Conservation (phyloP, 139 green algal genomes). For the Astrephomene gubernaculifera region DNA sequence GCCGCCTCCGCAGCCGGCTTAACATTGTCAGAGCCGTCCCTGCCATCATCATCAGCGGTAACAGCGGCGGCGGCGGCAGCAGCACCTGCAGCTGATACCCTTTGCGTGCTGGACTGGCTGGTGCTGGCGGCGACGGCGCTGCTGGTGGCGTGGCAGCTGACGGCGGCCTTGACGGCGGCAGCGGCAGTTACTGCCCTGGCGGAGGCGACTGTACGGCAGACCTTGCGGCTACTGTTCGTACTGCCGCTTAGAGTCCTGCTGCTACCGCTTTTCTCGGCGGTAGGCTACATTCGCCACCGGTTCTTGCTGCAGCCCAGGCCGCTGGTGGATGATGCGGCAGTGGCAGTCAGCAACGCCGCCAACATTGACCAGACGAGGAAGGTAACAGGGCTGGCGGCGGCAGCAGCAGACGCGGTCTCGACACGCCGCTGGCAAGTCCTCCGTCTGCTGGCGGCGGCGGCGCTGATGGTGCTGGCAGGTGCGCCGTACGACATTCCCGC, state of each 20-base stretch:
- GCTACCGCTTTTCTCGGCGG: neutral
- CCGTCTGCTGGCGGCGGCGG: neutral
- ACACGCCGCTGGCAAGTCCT: neutral
- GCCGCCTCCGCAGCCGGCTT: neutral
- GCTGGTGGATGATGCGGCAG: neutral
- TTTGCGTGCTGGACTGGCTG: conserved; percentile 11
- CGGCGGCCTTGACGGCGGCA: neutral
- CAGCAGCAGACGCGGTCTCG: neutral
- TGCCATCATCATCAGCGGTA: no score
- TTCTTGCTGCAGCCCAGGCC: neutral
- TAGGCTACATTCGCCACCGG: neutral
- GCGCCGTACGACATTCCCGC: neutral
- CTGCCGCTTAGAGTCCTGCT: neutral
- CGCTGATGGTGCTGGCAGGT: neutral
- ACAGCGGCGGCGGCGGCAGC: neutral
- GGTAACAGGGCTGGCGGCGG: neutral
- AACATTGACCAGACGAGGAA: neutral
- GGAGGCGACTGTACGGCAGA: neutral
- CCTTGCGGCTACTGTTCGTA: neutral
- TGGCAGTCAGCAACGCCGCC: neutral
- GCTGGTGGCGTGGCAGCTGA: neutral
- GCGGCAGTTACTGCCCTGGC: neutral
- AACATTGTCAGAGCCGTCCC: neutral
- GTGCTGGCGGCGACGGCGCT: neutral
- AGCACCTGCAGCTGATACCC: neutral